Percentiles rank a stretch among this genome's conserved stretches.
Conservation (phyloP, 306 rosid genomes). For the Lathyrus sativus region DNA sequence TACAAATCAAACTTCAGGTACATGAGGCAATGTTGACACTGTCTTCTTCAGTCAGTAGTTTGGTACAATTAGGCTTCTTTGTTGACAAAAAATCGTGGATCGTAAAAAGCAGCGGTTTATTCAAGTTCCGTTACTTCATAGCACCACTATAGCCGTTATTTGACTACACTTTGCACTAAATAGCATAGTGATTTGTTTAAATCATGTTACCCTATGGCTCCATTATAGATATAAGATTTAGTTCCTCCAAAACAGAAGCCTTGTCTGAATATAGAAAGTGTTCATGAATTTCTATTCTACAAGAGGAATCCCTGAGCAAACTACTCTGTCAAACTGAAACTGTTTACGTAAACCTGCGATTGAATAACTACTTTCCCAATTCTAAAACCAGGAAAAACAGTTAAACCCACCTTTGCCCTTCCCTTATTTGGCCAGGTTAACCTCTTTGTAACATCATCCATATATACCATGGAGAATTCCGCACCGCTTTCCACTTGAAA, state of each 20-base stretch:
- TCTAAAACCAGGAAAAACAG: slow-evolving; percentile 91
- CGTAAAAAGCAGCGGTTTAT: not conserved
- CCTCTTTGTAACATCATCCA: slow-evolving; percentile 84
- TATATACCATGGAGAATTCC: slow-evolving; percentile 81
- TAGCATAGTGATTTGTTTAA: not conserved
- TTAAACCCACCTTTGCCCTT: slow-evolving; percentile 79
- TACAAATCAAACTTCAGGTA: slow-evolving; percentile 33
- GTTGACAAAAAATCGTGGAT: not conserved
- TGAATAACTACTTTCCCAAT: slow-evolving; percentile 73
- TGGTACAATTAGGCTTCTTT: not conserved
- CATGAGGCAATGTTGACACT: not conserved
- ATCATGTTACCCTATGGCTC: too few species aligned
- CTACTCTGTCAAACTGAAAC: slow-evolving; percentile 50
- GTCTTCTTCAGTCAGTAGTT: slow-evolving; percentile 28
- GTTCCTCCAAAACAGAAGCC: not conserved
- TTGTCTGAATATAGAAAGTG: slow-evolving; percentile 21
- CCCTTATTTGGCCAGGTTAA: slow-evolving; percentile 56
- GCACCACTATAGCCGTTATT: not conserved
- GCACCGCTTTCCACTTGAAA: slow-evolving; percentile 83
- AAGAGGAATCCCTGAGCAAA: slow-evolving; percentile 14
- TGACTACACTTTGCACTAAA: not conserved
- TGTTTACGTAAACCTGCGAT: slow-evolving; percentile 75
- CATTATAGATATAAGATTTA: too few species aligned
- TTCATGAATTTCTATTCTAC: slow-evolving; percentile 20
- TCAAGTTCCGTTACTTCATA: not conserved